phyloP scores from a whole-genome alignment of 2,329 filamentous ascomycete species.

The Aspergillus versicolor region DNA sequence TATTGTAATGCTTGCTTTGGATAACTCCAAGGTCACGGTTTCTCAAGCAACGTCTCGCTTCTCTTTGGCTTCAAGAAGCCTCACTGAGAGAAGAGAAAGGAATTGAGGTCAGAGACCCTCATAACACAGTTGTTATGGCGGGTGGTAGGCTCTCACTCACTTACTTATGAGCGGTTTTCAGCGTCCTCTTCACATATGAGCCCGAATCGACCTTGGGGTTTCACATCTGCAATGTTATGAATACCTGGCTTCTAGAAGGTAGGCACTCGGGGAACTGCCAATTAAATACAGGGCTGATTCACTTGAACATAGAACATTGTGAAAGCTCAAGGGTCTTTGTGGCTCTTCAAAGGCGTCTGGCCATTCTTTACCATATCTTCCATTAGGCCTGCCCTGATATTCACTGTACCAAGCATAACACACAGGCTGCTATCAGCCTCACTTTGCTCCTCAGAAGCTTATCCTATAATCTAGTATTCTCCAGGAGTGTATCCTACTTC shows the following conservation, averaged over 20 bases:
- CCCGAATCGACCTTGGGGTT: no score
- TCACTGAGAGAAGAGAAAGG: background rate
- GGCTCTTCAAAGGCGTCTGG: background rate
- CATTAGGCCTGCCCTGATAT: background rate
- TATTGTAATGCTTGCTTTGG: background rate
- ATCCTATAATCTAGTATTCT: background rate
- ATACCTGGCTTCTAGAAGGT: background rate
- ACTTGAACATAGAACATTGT: background rate
- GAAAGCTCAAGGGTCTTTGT: background rate
- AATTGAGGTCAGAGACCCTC: background rate
- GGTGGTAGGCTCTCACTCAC: slow-evolving; percentile 4
- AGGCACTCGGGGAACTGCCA: background rate
- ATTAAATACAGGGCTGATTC: background rate
- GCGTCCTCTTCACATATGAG: background rate
- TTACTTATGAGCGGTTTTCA: background rate
- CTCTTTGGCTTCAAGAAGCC: background rate
- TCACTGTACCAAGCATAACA: background rate
- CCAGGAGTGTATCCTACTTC: no score
- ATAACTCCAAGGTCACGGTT: background rate
- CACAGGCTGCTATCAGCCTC: background rate
- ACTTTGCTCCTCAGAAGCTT: background rate
- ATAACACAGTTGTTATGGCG: background rate
- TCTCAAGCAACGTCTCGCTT: background rate
- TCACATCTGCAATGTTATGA: no score
- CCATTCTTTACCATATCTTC: background rate